Base-by-base conservation (phyloP, 192 early-diverging fungal species). In the Backusella circina region DNA sequence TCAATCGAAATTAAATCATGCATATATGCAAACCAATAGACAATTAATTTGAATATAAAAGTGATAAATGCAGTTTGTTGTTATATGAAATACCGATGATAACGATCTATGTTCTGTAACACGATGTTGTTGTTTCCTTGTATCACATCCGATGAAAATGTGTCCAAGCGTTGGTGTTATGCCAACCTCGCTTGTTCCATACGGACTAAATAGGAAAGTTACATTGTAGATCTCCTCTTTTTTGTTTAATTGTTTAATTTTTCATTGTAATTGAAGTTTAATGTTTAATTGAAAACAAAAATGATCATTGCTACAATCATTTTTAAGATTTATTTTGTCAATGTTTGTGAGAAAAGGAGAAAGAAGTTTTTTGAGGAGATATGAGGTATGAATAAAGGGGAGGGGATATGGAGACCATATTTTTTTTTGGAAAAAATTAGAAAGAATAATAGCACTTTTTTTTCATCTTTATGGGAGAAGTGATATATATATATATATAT, bases 121-220 rank as follows among this genome's bases (percentile, higher is more conserved):
- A 57, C 54, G 18, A 13, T 26, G 12, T 0, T 57, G 8, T 57
- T 16, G 5, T n/a, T 47, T 26, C 7, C 26, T 57, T 57, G 54
- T 57, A 57, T 9, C 12, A 57, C 54, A 57, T 2, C 23, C 23
- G 54, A 57, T 57, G 54, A 23, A 57, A 57, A 57, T 57, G 54
- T 57, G 54, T 57, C 54, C 54, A 57, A 57, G 54, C 54, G 54
- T 57, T 57, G 23, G 54, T 57, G 54, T 57, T 26, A 57, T 26
- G 54, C 54, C 54, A 61, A 61, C 54, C 54, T 61, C 54, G 54
- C 54, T 61, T 61, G 10, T 61, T 61, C 54, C 54, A 61, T 61
- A 61, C 21, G 54, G 12, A 61, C 54, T 28, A 61, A 61, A 61
- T 26, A 26, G 54, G 54, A 61, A 61, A 61, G 54, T 61, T 26